Conservation (phyloP, 2,329 filamentous ascomycete species). For the Botrytis fragariae region DNA sequence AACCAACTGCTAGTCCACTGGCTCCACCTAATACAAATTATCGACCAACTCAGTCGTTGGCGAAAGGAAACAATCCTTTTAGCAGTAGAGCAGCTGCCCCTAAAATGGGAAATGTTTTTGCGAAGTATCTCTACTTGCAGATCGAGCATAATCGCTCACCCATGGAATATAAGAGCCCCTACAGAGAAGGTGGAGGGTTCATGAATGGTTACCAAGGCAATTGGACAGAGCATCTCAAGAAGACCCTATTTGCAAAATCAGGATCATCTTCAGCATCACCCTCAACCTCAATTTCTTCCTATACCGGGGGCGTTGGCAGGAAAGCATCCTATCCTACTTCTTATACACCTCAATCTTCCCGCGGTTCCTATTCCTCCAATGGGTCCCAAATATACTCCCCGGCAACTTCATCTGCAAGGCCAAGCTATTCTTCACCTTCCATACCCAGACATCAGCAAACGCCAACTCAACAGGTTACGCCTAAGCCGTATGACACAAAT, state of each 20-base stretch:
- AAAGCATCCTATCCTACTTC: constrained; percentile 1
- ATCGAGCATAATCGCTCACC: constrained; percentile 58
- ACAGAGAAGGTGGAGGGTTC: constrained; percentile 55
- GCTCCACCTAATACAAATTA: constrained; percentile 26
- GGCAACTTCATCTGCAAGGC: constrained; percentile 2
- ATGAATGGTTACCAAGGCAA: constrained; percentile 59
- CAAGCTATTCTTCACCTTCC: constrained; percentile 16
- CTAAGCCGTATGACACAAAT: constrained; percentile 10
- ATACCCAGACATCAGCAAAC: constrained; percentile 22
- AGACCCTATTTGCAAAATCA: constrained; percentile 33
- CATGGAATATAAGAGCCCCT: constrained; percentile 58
- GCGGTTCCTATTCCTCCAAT: constrained; percentile 1
- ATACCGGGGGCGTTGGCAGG: constrained; percentile 2
- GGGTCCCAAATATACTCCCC: constrained; percentile 19
- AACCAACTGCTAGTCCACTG: constrained; percentile 18
- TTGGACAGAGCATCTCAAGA: constrained; percentile 33
- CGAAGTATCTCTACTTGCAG: constrained; percentile 52
- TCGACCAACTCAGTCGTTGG: constrained; percentile 22
- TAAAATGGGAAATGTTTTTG: constrained; percentile 25
- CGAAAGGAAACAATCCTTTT: constrained; percentile 33
- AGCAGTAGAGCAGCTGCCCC: constrained; percentile 26
- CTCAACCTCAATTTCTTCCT: constrained; percentile 18
- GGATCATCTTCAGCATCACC: constrained; percentile 17
- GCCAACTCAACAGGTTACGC: constrained; percentile 17
- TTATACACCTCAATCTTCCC: constrained; percentile 3